phyloP scores from a whole-genome alignment of 163 green algal species.

The Volvox carteri region DNA sequence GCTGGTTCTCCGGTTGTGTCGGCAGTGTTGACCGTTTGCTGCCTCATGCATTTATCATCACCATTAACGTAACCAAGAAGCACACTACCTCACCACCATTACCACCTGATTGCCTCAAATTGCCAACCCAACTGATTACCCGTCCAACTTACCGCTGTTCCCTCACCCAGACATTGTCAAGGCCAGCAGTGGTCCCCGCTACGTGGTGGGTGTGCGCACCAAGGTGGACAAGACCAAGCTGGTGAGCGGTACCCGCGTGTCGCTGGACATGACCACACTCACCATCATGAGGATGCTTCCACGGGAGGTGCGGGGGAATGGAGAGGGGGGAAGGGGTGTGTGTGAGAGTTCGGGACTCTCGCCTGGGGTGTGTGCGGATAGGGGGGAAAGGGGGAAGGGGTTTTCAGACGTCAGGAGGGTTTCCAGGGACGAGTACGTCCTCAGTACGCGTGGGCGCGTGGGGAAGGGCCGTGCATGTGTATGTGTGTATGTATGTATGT shows the following conservation, averaged over 20 bases:
- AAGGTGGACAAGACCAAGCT: slow-evolving; percentile 99
- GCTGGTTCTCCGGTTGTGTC: too few relatives aligned
- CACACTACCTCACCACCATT: too few relatives aligned
- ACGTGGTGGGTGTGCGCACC: slow-evolving; percentile 97
- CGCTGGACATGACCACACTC: slow-evolving; percentile 99
- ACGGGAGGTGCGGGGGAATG: slow-evolving; percentile 85
- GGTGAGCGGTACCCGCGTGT: slow-evolving; percentile 92
- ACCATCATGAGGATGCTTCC: slow-evolving; percentile 99
- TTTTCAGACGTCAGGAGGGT: too few relatives aligned
- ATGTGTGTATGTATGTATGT: not conserved
- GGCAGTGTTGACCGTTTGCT: too few relatives aligned
- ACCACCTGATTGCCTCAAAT: too few relatives aligned
- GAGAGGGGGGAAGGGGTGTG: not conserved
- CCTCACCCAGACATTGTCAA: slow-evolving; percentile 99
- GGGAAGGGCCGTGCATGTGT: too few relatives aligned
- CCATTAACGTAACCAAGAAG: too few relatives aligned
- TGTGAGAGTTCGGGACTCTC: not conserved
- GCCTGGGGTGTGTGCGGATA: not conserved
- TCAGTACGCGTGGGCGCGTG: too few relatives aligned
- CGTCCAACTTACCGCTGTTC: too few relatives aligned
- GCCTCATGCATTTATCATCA: too few relatives aligned
- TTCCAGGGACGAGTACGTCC: too few relatives aligned
- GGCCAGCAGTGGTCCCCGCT: slow-evolving; percentile 96
- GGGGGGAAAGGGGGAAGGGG: not conserved
- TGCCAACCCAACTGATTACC: too few relatives aligned